Evolutionary conservation across 2,329 filamentous ascomycete species (phyloP), one percentile per base, ranked within the genome.

Genomic region (Ophiostoma triangulosporum): DNA sequence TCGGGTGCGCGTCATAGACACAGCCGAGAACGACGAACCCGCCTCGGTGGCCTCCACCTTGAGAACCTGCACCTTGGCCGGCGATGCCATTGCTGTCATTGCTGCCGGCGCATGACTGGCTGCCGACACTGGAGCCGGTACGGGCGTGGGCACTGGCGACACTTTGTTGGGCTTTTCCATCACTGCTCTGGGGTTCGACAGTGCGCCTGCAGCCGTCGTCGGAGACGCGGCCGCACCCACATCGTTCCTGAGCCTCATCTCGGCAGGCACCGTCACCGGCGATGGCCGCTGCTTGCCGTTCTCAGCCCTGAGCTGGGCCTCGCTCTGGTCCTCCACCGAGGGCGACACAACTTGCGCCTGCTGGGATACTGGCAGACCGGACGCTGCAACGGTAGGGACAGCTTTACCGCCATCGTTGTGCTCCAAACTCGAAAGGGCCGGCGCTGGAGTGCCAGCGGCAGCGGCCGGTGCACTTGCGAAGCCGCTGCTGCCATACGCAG

Each of bases 311-410:
- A 77, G 76, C 55, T 80, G 77, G 2, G 52, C 76, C 15, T 86
- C 87, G 62, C 85, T 90, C 64, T 89, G 87, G 62, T 88, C 81
- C 35, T 81, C 80, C 60, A 88, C 80, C 6, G 83, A 29, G 24
- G 43, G 26, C 3, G 43, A 29, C 6, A 31, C 26, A 17, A 8
- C 26, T 5, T n/a, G 24, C 26, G 15, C 43, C 26, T 17, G 26
- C 26, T 17, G 26, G 3, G 26, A 1, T 24, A 4, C 26, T n/a
- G 43, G 8, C 26, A 17, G 43, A 17, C 15, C 26, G 2, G 43
- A 12, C 27, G 24, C 24, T 17, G 40, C 7, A 27, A 22, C 22
- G 14, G 14, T 27, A 22, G 11, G 4, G 8, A 29, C 15, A 9
- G 14, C 24, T 11, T 17, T 31, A 14, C 15, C 15, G 26, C 43